Evolutionary conservation across 1,284 basidiomycete species (phyloP), one percentile per base, ranked within the genome.

Genomic region (Ceratobasidium sp.): DNA sequence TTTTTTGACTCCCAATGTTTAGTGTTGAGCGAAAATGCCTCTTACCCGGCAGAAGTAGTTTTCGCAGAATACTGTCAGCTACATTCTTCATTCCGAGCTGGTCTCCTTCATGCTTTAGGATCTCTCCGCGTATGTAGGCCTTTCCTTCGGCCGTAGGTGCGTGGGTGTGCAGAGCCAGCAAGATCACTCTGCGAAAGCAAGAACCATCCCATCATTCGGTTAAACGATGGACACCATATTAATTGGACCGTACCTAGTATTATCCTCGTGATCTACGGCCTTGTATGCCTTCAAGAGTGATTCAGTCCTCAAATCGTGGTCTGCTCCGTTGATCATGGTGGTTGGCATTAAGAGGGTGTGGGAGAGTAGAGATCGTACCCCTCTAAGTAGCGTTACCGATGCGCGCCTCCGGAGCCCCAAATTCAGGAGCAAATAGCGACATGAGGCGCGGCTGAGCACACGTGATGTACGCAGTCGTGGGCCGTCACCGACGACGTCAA

Each of bases 101-200:
- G 53, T 64, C 60, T 7, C 50, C 60, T 1, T 64, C 60, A 44
- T 64, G 27, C 29, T 64, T 64, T 13, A 64, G 33, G 13, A 64
- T 36, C 23, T 64, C 60, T 5, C 60, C 60, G 16, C 60, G 60
- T 21, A 64, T 53, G 25, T 64, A 64, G 4, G 60, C 60, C 29
- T 42, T 64, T 7, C 60, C 60, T 29, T 64, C 60, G 33, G 60
- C 49, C 21, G 60, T 64, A 14, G 60, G 60, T 2, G 59, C 46
- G 36, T 62, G 36, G 9, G 59, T 62, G 25, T 52, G 46, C 23
- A 62, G 25, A n/a, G 59, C 59, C 11, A 62, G 33, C 27, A 62
- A 39, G 9, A 62, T 62, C 30, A n/a, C 59, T 41, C 59, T 62
- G 33, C 33, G 5, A 36, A 36, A 52, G 49, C 16, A 50, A 41